Evolutionary conservation across 1,139 yeast species (phyloP).

Genomic region (Taphrina populina): DNA sequence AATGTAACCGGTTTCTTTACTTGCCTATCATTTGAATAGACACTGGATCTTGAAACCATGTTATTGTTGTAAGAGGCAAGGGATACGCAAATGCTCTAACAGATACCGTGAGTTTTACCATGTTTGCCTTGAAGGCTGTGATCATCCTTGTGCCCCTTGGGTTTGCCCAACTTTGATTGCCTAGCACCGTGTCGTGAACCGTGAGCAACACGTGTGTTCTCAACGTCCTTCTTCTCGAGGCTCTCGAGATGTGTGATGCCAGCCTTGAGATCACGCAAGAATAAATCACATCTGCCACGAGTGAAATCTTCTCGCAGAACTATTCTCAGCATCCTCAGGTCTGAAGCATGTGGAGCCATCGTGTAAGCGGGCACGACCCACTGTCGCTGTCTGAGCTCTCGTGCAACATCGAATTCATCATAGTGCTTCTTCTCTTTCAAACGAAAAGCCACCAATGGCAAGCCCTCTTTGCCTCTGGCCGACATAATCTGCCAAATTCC

Average conservation of each 20-base stretch:
- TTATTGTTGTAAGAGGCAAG: too few relatives aligned
- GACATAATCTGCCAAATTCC: constrained; percentile 72
- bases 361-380: constrained; percentile 90
- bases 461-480: constrained; percentile 54
- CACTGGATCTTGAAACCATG: too few relatives aligned
- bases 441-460: constrained; percentile 86
- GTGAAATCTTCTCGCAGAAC: constrained; percentile 75
- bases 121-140: constrained; percentile 25
- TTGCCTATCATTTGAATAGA: too few relatives aligned
- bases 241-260: constrained; percentile 48
- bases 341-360: constrained; percentile 60
- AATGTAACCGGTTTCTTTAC: too few relatives aligned
- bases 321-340: constrained; percentile 71
- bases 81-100: too few relatives aligned
- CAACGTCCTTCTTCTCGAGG: constrained; percentile 15
- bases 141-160: constrained; percentile 10
- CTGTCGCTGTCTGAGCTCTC: constrained; percentile 71
- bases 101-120: constrained; percentile 24
- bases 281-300: constrained; percentile 67
- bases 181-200: constrained; percentile 1
- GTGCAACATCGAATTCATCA: constrained; percentile 75
- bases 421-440: constrained; percentile 65
- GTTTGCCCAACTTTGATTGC: constrained; percentile 4
- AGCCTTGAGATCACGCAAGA: constrained; percentile 63
- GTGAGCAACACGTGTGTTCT: constrained; percentile 3